Evolutionary conservation across 2,329 filamentous ascomycete genomes (phyloP).

Genomic region (Microcyclospora pomicola): DNA sequence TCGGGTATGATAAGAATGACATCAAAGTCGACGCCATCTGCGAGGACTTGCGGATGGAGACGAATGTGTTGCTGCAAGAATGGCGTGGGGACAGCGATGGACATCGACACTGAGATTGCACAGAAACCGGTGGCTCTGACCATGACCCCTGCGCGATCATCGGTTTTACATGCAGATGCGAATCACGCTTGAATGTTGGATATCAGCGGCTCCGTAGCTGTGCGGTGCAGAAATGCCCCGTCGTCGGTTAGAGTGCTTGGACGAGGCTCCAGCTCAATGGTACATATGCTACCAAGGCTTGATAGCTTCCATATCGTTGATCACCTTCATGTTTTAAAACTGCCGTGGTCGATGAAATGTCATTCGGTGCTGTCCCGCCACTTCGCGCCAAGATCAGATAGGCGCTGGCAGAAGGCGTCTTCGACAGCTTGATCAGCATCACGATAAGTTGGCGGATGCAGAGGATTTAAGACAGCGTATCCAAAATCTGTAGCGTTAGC

Average conservation of each 20-base stretch:
- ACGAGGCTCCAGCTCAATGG: no score
- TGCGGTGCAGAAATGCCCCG: no score
- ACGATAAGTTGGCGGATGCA: conserved; percentile 1
- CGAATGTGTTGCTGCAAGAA: conserved; percentile 43
- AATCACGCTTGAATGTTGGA: no score
- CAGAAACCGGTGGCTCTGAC: no score
- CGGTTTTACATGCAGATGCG: no score
- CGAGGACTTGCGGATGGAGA: conserved; percentile 45
- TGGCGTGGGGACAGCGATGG: conserved; percentile 33
- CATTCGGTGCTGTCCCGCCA: not conserved
- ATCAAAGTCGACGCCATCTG: conserved; percentile 55
- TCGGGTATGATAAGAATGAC: conserved; percentile 51
- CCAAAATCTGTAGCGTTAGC: not conserved
- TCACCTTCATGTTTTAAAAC: no score
- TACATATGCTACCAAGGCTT: no score
- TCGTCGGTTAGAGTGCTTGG: no score
- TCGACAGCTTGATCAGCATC: conserved; percentile 1
- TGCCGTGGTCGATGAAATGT: not conserved
- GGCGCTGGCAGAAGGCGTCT: conserved; percentile 1
- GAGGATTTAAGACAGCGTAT: not conserved
- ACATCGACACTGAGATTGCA: conserved; percentile 1
- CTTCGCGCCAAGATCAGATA: not conserved
- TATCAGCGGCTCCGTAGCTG: no score
- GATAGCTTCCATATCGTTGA: no score
- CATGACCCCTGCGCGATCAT: no score